Base-by-base conservation (phyloP, 768 basidiomycete genomes). In the Tubosaeta sp. region DNA sequence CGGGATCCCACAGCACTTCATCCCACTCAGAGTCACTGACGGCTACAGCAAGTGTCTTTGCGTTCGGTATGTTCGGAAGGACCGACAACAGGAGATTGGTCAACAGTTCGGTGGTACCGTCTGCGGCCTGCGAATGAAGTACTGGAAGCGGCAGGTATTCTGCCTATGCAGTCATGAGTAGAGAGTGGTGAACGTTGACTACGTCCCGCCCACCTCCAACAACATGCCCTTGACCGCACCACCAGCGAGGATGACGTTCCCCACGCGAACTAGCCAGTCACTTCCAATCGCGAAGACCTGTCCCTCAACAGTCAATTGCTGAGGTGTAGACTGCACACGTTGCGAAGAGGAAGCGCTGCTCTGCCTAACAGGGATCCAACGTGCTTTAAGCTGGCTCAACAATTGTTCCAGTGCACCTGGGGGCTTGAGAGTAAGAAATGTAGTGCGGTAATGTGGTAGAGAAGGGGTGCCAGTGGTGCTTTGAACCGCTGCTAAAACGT, bases 141-240 rank as follows among this genome's bases (percentile, higher is more conserved):
- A 77, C 77, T 2, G 88, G 84, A 12, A 92, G 72, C 3, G 89
- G 89, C 14, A 91, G 79, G 64, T 91, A 92, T 65, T 92, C 89
- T 7, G 87, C 89, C 89, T 90, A 52, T n/a, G 37, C 22, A 22
- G 22, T 8, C 13, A 29, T 48, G 31, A 60, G 49, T 35, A 50
- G 56, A 41, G 4, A 19, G 31, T 7, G 5, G 16, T 50, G 32
- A 47, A 50, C 46, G 33, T 14, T 29, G 35, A 51, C 43, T 17
- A 17, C 5, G 32, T 38, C 29, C 17, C 27, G 55, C 70, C 53
- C 53, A 88, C 89, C 82, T 92, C 89, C 26, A 92, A 72, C 37
- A 92, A 74, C 85, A 92, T 88, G n/a, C 89, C 89, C 61, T 84
- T 88, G 4, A 86, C 75, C 6, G 80, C 81, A 31, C 88, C 88